These are phyloP conservation scores for Didymella arachidicola DNA, from an alignment of 2,329 filamentous ascomycete genomes.

Conservation along the genomic window DNA sequence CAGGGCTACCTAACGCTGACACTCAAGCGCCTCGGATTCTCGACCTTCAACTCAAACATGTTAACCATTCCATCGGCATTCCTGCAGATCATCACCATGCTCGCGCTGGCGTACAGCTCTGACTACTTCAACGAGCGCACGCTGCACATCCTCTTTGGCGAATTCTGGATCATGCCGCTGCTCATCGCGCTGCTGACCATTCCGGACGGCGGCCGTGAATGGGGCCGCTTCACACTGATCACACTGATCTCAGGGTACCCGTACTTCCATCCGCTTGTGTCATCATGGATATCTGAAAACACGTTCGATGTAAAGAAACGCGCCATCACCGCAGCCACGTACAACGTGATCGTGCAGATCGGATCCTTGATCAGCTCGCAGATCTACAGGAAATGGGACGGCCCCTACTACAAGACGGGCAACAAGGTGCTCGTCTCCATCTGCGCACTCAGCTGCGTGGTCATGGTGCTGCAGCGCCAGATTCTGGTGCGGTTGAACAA, in stretches of 20 bases:
- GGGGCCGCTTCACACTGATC: constrained; percentile 51
- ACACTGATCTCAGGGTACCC: constrained; percentile 52
- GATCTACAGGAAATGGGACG: constrained; percentile 63
- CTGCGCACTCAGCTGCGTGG: constrained; percentile 56
- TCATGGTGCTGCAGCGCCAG: constrained; percentile 61
- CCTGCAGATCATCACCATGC: constrained; percentile 60
- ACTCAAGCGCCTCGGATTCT: constrained; percentile 51
- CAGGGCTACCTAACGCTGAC: constrained; percentile 52
- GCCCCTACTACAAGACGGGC: constrained; percentile 62
- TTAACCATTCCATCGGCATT: constrained; percentile 54
- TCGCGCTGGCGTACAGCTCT: constrained; percentile 53
- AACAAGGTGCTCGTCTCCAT: constrained; percentile 62
- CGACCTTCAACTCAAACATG: constrained; percentile 54
- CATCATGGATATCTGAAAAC: constrained; percentile 69
- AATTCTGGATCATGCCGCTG: constrained; percentile 54
- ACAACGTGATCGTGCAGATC: constrained; percentile 61
- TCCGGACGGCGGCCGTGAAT: constrained; percentile 46
- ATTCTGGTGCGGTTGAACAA: constrained; percentile 37
- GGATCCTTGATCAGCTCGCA: constrained; percentile 50
- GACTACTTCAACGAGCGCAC: constrained; percentile 62
- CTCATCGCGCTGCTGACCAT: constrained; percentile 50
- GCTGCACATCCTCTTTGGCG: constrained; percentile 55
- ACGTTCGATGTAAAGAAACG: constrained; percentile 68
- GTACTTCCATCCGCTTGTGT: constrained; percentile 64
- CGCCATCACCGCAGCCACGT: constrained; percentile 69